phyloP scores from a whole-genome alignment of 192 early-diverging fungal species.

The Gryganskiella cystojenkinii region DNA sequence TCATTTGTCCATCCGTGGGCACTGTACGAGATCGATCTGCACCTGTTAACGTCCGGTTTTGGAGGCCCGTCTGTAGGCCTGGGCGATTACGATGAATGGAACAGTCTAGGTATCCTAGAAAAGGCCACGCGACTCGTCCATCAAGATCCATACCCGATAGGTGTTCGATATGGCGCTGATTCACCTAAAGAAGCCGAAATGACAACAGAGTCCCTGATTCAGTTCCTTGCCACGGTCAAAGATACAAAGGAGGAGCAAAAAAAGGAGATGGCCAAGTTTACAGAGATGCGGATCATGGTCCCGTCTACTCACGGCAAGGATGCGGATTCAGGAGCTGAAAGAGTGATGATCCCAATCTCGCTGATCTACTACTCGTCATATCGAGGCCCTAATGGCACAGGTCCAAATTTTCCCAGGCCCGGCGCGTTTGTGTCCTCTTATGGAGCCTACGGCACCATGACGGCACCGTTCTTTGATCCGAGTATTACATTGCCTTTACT shows the following conservation, averaged over 20 bases:
- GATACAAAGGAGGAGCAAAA: conserved; percentile 10
- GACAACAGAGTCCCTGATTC: neutral
- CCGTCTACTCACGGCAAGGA: conserved; percentile 19
- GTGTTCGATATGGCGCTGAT: conserved; percentile 14
- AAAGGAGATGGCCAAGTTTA: conserved; percentile 30
- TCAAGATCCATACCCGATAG: conserved; percentile 24
- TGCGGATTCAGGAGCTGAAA: neutral
- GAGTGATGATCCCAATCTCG: conserved; percentile 28
- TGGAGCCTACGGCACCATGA: conserved; percentile 41
- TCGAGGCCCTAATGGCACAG: neutral
- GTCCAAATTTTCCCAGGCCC: conserved; percentile 19
- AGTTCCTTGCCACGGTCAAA: neutral
- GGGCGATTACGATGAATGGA: conserved; percentile 2
- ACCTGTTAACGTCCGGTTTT: conserved; percentile 1
- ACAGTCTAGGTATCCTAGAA: conserved; percentile 6
- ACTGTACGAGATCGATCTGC: conserved; percentile 35
- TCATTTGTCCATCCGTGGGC: conserved; percentile 48
- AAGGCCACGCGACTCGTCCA: conserved; percentile 32
- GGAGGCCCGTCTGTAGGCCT: neutral
- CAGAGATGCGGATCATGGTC: conserved; percentile 35
- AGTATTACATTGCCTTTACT: conserved; percentile 12
- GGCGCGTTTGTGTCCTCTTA: conserved; percentile 30
- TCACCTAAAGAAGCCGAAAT: neutral
- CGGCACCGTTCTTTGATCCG: conserved; percentile 17
- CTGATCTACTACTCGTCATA: conserved; percentile 15